A percentile compares a stretch with the other conserved stretches of the same genome.
These are phyloP conservation scores for Stereum hirsutum DNA, from an alignment of 1,284 basidiomycete species.

Conservation along the genomic window DNA sequence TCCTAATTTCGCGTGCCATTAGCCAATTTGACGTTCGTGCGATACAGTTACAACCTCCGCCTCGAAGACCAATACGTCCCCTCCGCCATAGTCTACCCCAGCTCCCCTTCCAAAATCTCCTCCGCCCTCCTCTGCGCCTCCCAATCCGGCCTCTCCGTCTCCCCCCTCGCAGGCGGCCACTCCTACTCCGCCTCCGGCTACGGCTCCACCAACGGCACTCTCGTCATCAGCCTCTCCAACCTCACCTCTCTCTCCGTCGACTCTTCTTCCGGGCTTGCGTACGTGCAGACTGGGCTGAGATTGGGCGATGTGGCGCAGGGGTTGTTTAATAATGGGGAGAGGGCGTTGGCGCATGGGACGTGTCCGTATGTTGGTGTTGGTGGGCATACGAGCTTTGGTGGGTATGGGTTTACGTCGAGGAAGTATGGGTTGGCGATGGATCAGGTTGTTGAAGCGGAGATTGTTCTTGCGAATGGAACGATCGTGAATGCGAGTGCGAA, in stretches of 20 bases:
- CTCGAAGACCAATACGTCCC: too few relatives aligned
- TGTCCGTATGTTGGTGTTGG: neutral
- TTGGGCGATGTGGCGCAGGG: neutral
- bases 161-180: too few relatives aligned
- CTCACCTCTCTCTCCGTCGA: neutral
- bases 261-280: neutral
- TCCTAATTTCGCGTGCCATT: too few relatives aligned
- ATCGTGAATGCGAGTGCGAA: neutral
- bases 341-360: neutral
- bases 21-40: too few relatives aligned
- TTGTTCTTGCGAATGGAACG: neutral
- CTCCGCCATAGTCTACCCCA: too few relatives aligned
- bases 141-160: too few relatives aligned
- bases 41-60: too few relatives aligned
- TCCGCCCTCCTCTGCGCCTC: too few relatives aligned
- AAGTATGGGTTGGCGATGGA: neutral
- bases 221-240: neutral
- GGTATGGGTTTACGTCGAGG: neutral
- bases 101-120: too few relatives aligned
- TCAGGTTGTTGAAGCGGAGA: neutral
- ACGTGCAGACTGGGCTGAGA: neutral
- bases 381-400: neutral
- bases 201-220: neutral
- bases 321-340: neutral
- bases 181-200: neutral